Percentiles rank a stretch among this genome's conserved stretches.
Conservation (phyloP, 1,284 basidiomycete species). For the Spongiforma sp. region DNA sequence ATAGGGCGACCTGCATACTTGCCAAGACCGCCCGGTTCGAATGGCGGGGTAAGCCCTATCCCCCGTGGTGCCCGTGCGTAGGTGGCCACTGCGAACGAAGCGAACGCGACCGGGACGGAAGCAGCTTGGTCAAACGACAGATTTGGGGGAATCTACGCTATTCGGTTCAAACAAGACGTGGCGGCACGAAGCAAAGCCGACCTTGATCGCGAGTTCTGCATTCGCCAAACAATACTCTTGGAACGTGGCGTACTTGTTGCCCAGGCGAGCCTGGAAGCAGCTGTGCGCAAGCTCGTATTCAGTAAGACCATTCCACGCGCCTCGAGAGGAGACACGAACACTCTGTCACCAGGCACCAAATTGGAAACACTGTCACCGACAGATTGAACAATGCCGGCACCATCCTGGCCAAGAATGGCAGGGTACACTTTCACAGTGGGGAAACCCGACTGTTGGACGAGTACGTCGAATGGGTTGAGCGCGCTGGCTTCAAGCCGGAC, state of each 20-base stretch:
- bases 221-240: constrained; percentile 49
- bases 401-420: constrained; percentile 22
- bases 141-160: constrained; percentile 42
- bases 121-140: constrained; percentile 50
- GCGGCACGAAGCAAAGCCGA: constrained; percentile 16
- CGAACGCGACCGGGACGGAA: constrained; percentile 33
- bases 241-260: too few relatives aligned
- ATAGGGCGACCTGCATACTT: constrained; percentile 41
- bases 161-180: not conserved
- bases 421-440: constrained; percentile 15
- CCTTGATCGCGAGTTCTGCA: constrained; percentile 45
- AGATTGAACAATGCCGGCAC: constrained; percentile 19
- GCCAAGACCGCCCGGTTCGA: constrained; percentile 26
- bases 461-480: constrained; percentile 23
- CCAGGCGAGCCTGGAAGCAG: too few relatives aligned
- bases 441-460: constrained; percentile 3
- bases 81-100: constrained; percentile 35
- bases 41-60: constrained; percentile 24
- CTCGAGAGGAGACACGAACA: too few relatives aligned
- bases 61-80: constrained; percentile 27
- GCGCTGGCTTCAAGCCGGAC: constrained; percentile 22
- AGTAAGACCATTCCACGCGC: too few relatives aligned
- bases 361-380: constrained; percentile 20
- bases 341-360: constrained; percentile 18
- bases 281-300: too few relatives aligned